Base-by-base conservation (phyloP, 352 stramenopile genomes). In the Phytophthora pinifolia region DNA sequence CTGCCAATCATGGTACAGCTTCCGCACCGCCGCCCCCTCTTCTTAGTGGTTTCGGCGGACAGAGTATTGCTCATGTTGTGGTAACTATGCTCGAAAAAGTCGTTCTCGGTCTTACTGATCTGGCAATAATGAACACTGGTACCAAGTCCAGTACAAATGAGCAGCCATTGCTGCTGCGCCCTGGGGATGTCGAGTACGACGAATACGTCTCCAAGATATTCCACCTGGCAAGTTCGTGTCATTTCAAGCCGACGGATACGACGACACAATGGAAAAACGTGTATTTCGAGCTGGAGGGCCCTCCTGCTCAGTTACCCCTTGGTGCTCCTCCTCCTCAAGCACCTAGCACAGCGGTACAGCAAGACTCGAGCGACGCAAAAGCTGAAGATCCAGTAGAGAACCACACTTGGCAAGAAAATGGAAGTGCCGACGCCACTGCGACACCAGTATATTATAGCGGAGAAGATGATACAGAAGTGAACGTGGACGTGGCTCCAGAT, bases 181-280 rank as follows among this genome's bases (percentile, higher is more conserved):
- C 64, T 22, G 73, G 60, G 18, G 70, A 79, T 41, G 43, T 35
- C 6, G 67, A 73, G 9, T 83, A 78, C 32, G 54, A 67, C 2
- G 51, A 65, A 14, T 83, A 74, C 39, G 58, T 79, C 13, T 52
- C 58, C 13, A 54, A 37, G 10, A n/a, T 74, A 6, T 29, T 73
- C 36, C 57, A 54, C 12, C 56, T 50, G 36, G 71, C 76, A 33
- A 51, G 46, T 8, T 62, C 47, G 15, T 78, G 54, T 22, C 61
- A 64, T 46, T 77, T 67, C 33, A 74, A 75, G 47, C 27, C 44
- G 7, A 46, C 70, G 7, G 22, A 50, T 6, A 43, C 14, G 17
- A 34, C 14, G 44, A 12, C 9, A 6, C 29, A 46, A 6, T 31
- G 38, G n/a, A 20, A 9, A 34, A 55, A 27, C 14, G 31, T 35